Evolutionary conservation across 129 eudicot species (phyloP).

Genomic region (Silybum marianum): DNA sequence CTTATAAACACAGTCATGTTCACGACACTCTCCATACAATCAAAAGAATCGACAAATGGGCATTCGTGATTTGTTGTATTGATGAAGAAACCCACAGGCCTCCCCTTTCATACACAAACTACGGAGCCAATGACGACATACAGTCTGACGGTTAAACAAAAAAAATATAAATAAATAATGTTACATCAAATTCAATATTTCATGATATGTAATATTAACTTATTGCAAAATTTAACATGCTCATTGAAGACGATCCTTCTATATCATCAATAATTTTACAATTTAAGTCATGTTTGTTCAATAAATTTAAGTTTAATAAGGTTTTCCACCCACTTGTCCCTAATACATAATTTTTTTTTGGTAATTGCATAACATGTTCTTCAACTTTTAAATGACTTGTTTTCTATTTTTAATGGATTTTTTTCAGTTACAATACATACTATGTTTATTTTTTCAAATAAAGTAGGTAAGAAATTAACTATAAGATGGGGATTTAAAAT

Average conservation of each 20-base stretch:
- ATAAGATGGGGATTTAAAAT: no score
- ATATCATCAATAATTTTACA: no score
- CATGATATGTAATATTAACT: no score
- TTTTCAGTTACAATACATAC: neutral
- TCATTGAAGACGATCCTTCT: no score
- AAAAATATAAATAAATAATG: no score
- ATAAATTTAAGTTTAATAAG: conserved; percentile 8
- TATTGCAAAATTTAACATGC: no score
- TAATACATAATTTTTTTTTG: neutral
- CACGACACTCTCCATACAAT: conserved; percentile 89
- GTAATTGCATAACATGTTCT: neutral
- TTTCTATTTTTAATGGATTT: neutral
- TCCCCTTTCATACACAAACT: conserved; percentile 98
- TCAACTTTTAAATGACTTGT: no score
- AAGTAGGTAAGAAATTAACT: neutral
- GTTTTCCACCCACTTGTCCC: conserved; percentile 14
- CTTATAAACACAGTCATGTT: conserved; percentile 97
- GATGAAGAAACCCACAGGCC: conserved; percentile 96
- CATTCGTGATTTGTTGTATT: conserved; percentile 92
- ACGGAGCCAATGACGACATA: conserved; percentile 96
- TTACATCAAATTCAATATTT: no score
- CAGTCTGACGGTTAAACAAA: conserved; percentile 95
- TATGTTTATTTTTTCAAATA: neutral
- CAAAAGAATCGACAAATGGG: conserved; percentile 89
- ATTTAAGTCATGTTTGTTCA: no score